phyloP scores from a whole-genome alignment of 495 filamentous ascomycete genomes.

The Aspergillus nanangensis region DNA sequence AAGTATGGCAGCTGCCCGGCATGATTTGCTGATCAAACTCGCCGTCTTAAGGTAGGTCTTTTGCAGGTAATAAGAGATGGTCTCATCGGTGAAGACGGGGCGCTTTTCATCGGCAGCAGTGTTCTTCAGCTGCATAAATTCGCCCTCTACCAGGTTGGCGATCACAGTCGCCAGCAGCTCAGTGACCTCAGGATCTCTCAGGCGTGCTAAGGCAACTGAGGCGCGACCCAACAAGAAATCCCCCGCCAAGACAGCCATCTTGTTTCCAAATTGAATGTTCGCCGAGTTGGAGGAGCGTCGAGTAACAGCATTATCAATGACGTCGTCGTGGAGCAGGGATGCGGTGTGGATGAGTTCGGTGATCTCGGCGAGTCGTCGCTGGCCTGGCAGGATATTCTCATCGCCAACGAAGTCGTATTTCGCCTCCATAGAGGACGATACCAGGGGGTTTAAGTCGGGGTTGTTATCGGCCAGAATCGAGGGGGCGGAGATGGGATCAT shows the following conservation, averaged over 20 bases:
- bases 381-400: slow-evolving; percentile 83
- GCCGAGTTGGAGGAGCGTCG: slow-evolving; percentile 81
- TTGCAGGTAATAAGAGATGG: slow-evolving; percentile 90
- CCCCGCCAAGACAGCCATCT: slow-evolving; percentile 95
- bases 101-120: slow-evolving; percentile 80
- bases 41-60: slow-evolving; percentile 98
- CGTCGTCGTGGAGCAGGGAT: slow-evolving; percentile 94
- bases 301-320: slow-evolving; percentile 86
- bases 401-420: slow-evolving; percentile 48
- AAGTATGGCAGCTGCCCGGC: slow-evolving; percentile 82
- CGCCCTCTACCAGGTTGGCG: slow-evolving; percentile 94
- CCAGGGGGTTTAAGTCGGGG: slow-evolving; percentile 57
- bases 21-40: slow-evolving; percentile 91
- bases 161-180: slow-evolving; percentile 95
- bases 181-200: slow-evolving; percentile 89
- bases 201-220: slow-evolving; percentile 85
- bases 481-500: slow-evolving; percentile 71
- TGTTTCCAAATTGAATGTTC: slow-evolving; percentile 93
- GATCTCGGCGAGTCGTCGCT: slow-evolving; percentile 90
- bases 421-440: slow-evolving; percentile 44
- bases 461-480: slow-evolving; percentile 78
- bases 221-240: slow-evolving; percentile 92
- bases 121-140: slow-evolving; percentile 99
- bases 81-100: slow-evolving; percentile 79
- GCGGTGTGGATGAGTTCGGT: slow-evolving; percentile 96